phyloP scores from a whole-genome alignment of 2,329 filamentous ascomycete species.

The Pseudogymnoascus sp. region DNA sequence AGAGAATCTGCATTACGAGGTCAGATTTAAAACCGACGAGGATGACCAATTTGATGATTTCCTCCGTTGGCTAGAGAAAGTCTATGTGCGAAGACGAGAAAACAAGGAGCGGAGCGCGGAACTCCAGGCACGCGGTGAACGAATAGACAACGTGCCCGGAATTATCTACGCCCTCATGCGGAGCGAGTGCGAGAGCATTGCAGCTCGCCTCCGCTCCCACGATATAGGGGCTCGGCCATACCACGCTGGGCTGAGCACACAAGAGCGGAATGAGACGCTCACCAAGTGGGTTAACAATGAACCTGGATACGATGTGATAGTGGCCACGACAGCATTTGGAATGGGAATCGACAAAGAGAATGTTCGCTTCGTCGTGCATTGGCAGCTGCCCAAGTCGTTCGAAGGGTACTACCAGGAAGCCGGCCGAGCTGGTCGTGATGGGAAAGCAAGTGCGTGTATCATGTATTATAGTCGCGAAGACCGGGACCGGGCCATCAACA shows the following conservation, averaged over 20 bases:
- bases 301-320: slow-evolving; percentile 79
- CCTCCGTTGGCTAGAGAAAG: slow-evolving; percentile 65
- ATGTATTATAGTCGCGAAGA: slow-evolving; percentile 89
- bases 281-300: slow-evolving; percentile 65
- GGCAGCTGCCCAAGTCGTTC: slow-evolving; percentile 88
- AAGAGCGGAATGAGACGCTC: slow-evolving; percentile 65
- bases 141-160: slow-evolving; percentile 60
- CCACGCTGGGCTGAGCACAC: slow-evolving; percentile 61
- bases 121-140: slow-evolving; percentile 45
- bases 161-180: slow-evolving; percentile 76
- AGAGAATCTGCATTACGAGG: slow-evolving; percentile 83
- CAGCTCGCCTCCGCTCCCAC: slow-evolving; percentile 56
- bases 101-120: slow-evolving; percentile 50
- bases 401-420: slow-evolving; percentile 97
- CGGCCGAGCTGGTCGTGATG: slow-evolving; percentile 82
- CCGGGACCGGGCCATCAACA: slow-evolving; percentile 59
- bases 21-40: slow-evolving; percentile 73
- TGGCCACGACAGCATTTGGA: slow-evolving; percentile 91
- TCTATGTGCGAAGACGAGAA: slow-evolving; percentile 60
- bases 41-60: slow-evolving; percentile 68
- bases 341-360: slow-evolving; percentile 98
- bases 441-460: slow-evolving; percentile 78
- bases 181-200: slow-evolving; percentile 66
- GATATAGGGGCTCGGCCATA: slow-evolving; percentile 69
- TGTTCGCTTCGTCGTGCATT: slow-evolving; percentile 91